Percentiles rank a stretch among this genome's conserved stretches.
Conservation (phyloP, 371 early-diverging fungal genomes). For the Polyrhizophydium stewartii region DNA sequence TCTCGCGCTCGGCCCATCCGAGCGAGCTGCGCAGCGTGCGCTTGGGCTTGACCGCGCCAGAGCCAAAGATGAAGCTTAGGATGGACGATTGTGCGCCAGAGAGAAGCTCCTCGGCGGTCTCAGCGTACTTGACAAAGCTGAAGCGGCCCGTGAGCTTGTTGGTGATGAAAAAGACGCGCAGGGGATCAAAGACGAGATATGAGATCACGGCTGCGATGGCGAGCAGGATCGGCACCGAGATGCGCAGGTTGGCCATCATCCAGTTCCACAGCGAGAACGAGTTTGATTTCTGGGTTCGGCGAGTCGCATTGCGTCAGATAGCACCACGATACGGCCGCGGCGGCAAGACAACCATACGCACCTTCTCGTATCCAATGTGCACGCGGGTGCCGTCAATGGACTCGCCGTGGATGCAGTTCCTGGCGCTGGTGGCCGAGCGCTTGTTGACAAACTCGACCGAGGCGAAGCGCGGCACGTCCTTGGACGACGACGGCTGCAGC, state of each 20-base stretch:
- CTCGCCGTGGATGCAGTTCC: conserved; percentile 83
- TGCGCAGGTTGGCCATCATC: conserved; percentile 7
- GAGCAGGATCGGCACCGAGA: conserved; percentile 51
- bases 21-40: neutral
- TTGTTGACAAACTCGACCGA: conserved; percentile 69
- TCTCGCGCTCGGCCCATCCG: conserved; percentile 58
- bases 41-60: neutral
- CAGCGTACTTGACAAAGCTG: conserved; percentile 55
- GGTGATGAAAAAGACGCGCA: conserved; percentile 79
- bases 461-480: conserved; percentile 75
- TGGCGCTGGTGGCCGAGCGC: conserved; percentile 80
- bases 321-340: too few species aligned
- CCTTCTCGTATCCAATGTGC: conserved; percentile 61
- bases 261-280: conserved; percentile 7
- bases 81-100: neutral
- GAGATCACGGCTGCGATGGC: conserved; percentile 71
- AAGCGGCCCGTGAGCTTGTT: conserved; percentile 78
- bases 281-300: too few species aligned
- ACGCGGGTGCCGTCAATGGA: conserved; percentile 63
- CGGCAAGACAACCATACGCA: neutral
- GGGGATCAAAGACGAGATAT: conserved; percentile 86
- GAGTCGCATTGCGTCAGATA: too few species aligned
- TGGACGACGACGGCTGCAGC: conserved; percentile 47
- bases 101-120: conserved; percentile 11
- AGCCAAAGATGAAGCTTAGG: neutral